Evolutionary conservation across 1,284 basidiomycete species (phyloP), one percentile per base, ranked within the genome.

Genomic region (Ceratobasidium sp.): DNA sequence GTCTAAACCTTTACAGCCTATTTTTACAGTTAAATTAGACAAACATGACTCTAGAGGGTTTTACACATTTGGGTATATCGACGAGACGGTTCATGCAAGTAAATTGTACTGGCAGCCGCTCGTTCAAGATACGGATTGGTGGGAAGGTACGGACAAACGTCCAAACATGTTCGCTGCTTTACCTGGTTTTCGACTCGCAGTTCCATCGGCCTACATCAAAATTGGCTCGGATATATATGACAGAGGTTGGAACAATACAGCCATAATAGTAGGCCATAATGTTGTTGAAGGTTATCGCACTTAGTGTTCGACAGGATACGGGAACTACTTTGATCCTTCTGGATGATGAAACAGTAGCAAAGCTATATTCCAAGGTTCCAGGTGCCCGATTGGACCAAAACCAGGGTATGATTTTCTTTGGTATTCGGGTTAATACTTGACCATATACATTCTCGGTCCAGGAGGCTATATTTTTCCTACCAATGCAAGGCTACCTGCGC

Each of bases 51-150:
- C 64, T 3, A 43, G 53, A 21, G 74, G 74, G 10, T 74, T 73
- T 45, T 74, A 74, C 48, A 74, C 74, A 12, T 74, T 74, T 62
- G 74, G 74, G 1, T 73, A 67, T 36, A 60, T 74, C 23, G 72
- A 69, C 26, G 43, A 69, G 16, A 43, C 62, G 18, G 65, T 61
- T 18, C 53, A 58, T 36, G 23, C 59, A 12, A 69, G 53, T 23
- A 60, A 67, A 21, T 39, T 73, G 34, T 61, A 48, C 45, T 65
- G 58, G 53, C 64, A 69, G 26, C 53, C 50, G 36, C 67, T 73
- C 2, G 52, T 70, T 28, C 21, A 26, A 3, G 41, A 58, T 46
- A 50, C 48, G 53, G 36, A 53, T 34, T 65, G 71, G 65, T 69
- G 65, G 65, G 65, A 69, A 57, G 65, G 65, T 69, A n/a, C n/a